Evolutionary conservation across 2,329 filamentous ascomycete species (phyloP).

Genomic region (Claviceps maximensis): DNA sequence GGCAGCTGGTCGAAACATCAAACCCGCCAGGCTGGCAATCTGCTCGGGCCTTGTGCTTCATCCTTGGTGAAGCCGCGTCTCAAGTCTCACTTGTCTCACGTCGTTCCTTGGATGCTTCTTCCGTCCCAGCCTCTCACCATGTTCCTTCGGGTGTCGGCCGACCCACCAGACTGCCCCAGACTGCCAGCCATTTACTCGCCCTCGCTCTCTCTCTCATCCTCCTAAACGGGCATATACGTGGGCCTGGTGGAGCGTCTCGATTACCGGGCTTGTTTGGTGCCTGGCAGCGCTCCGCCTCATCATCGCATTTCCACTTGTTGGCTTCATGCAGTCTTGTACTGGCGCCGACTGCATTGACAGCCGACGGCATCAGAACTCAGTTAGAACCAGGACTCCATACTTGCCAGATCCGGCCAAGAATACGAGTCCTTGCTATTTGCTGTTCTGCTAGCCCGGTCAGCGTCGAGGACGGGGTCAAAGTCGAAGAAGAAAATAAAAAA

Average conservation of each 20-base stretch:
- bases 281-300: conserved; percentile 1
- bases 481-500: background rate
- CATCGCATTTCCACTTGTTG: conserved; percentile 5
- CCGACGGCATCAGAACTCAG: conserved; percentile 2
- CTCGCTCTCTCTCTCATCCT: too few species aligned
- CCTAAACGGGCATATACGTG: background rate
- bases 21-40: background rate
- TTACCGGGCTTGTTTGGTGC: conserved; percentile 1
- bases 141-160: background rate
- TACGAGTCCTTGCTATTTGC: conserved; percentile 2
- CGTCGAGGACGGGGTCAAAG: background rate
- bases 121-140: background rate
- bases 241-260: background rate
- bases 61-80: background rate
- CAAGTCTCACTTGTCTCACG: conserved; percentile 1
- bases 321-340: conserved; percentile 1
- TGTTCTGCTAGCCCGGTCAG: background rate
- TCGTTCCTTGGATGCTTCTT: background rate
- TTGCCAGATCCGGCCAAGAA: conserved; percentile 5
- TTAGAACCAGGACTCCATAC: conserved; percentile 1
- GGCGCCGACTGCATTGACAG: conserved; percentile 5
- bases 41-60: background rate
- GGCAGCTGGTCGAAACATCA: background rate
- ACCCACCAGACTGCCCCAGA: background rate
- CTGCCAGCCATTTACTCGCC: background rate